phyloP scores from a whole-genome alignment of 164 flowering plant genomes.

The Chimonanthus praecox region DNA sequence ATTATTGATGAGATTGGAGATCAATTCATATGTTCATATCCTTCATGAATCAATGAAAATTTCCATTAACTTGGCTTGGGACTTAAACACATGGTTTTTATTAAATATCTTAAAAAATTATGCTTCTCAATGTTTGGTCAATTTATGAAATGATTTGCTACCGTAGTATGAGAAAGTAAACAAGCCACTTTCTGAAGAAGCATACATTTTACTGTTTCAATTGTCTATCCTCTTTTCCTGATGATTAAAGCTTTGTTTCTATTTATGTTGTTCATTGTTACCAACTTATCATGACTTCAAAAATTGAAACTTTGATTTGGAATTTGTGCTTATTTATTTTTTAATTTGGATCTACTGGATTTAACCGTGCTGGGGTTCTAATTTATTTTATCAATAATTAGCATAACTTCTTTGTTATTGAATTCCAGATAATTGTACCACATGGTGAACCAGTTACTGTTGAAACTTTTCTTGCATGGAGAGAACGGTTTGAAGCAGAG shows the following conservation, averaged over 20 bases:
- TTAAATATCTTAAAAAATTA: too few relatives aligned
- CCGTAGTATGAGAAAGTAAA: neutral
- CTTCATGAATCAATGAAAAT: neutral
- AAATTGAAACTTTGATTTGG: too few relatives aligned
- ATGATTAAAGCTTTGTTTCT: neutral
- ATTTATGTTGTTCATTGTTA: neutral
- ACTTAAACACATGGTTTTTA: neutral
- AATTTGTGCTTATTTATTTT: neutral
- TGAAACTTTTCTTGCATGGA: conserved; percentile 93
- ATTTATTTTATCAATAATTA: neutral
- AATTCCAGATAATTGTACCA: conserved; percentile 68
- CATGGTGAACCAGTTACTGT: conserved; percentile 99
- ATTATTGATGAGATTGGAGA: neutral
- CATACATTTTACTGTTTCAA: neutral
- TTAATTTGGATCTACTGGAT: neutral
- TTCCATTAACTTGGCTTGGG: neutral
- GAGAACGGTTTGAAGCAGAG: conserved; percentile 98
- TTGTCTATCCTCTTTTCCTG: neutral
- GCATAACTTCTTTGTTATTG: conserved; percentile 1
- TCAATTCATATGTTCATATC: neutral
- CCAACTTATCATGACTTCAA: too few relatives aligned
- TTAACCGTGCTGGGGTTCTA: neutral
- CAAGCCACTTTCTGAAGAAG: neutral
- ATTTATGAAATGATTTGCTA: too few relatives aligned
- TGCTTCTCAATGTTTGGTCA: neutral